phyloP scores from a whole-genome alignment of 2,329 filamentous ascomycete species.

The Colletotrichum lupini region DNA sequence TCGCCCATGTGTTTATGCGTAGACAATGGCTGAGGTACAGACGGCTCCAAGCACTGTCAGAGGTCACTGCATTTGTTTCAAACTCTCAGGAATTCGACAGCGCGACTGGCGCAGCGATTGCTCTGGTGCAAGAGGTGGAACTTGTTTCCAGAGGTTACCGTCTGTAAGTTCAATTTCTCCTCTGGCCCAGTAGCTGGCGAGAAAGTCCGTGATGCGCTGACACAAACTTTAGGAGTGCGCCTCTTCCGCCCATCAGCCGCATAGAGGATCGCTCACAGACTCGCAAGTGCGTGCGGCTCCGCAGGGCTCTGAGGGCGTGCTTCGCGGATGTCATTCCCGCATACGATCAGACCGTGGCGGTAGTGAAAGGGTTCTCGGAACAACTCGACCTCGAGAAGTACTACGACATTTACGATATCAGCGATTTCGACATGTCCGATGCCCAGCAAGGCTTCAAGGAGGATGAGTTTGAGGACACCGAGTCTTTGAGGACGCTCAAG shows the following conservation, averaged over 20 bases:
- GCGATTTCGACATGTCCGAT: constrained; percentile 77
- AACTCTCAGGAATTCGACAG: constrained; percentile 86
- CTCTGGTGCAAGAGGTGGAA: constrained; percentile 94
- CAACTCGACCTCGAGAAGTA: constrained; percentile 90
- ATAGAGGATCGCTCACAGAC: constrained; percentile 85
- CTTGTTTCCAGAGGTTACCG: constrained; percentile 91
- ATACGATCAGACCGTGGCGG: constrained; percentile 76
- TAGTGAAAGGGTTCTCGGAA: constrained; percentile 79
- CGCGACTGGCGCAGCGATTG: constrained; percentile 78
- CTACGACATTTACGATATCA: constrained; percentile 88
- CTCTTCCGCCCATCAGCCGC: constrained; percentile 90
- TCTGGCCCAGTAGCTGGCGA: background rate
- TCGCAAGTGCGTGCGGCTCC: constrained; percentile 82
- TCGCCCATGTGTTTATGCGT: constrained; percentile 78
- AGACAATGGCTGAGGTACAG: constrained; percentile 86
- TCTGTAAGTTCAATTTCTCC: constrained; percentile 65
- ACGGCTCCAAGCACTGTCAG: constrained; percentile 77
- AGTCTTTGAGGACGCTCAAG: constrained; percentile 84
- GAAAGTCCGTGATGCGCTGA: constrained; percentile 21
- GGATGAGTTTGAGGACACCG: constrained; percentile 77
- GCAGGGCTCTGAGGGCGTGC: constrained; percentile 77
- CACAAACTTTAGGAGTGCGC: constrained; percentile 73
- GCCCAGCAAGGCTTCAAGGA: constrained; percentile 73
- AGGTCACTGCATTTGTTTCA: constrained; percentile 75
- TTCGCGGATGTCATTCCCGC: constrained; percentile 77